phyloP scores from a whole-genome alignment of 2,329 filamentous ascomycete species.

The Aspergillus ustus region DNA sequence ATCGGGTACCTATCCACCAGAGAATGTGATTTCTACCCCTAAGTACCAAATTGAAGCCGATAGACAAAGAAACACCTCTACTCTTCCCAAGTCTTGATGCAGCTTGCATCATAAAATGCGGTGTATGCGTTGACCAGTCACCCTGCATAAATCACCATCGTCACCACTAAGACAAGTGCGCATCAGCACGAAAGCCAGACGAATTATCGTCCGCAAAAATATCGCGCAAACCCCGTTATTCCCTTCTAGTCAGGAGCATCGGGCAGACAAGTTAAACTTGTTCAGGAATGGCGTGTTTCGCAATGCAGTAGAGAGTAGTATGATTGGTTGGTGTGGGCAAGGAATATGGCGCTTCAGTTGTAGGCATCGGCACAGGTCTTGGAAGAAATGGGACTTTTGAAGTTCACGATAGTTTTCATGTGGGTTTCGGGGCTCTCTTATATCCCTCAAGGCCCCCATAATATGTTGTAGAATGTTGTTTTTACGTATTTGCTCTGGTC shows the following conservation, averaged over 20 bases:
- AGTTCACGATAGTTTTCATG: neutral
- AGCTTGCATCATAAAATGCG: neutral
- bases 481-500: neutral
- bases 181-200: neutral
- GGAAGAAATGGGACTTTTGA: neutral
- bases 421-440: neutral
- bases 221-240: neutral
- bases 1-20: neutral
- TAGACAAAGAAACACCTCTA: neutral
- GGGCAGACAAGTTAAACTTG: neutral
- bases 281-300: neutral
- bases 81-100: neutral
- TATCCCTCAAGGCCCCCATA: neutral
- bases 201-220: neutral
- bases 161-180: neutral
- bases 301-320: neutral
- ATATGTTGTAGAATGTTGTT: neutral
- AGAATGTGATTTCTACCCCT: neutral
- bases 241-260: neutral
- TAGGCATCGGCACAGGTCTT: neutral
- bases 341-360: neutral
- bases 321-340: neutral
- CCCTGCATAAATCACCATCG: neutral
- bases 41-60: neutral
- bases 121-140: neutral